A percentile compares a stretch with the other conserved stretches of the same genome.
phyloP scores from a whole-genome alignment of 2,329 filamentous ascomycete genomes.

The Fusarium sp. region DNA sequence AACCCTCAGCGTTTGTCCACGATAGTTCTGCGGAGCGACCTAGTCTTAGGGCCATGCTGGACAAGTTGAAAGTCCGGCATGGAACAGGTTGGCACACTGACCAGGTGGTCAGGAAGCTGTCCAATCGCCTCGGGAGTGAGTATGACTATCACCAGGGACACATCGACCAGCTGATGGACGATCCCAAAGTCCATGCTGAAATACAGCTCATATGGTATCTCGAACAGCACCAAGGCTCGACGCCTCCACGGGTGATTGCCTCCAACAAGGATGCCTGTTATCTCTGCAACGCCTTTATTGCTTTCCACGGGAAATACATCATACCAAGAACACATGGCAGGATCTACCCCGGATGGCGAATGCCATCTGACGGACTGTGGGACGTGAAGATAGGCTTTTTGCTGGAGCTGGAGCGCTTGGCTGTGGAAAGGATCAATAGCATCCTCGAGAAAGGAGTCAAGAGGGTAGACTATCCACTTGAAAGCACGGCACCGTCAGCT shows the following conservation, averaged over 20 bases:
- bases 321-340: slow-evolving; percentile 29
- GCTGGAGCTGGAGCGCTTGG: slow-evolving; percentile 5
- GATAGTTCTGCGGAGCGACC: neutral
- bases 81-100: slow-evolving; percentile 6
- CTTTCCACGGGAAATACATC: slow-evolving; percentile 6
- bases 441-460: neutral
- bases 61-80: slow-evolving; percentile 3
- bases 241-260: slow-evolving; percentile 32
- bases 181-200: slow-evolving; percentile 36
- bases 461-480: neutral
- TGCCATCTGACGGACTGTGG: slow-evolving; percentile 6
- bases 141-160: no score
- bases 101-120: neutral
- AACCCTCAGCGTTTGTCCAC: neutral
- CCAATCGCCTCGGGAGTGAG: neutral
- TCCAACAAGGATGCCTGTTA: slow-evolving; percentile 38
- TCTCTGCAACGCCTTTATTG: slow-evolving; percentile 36
- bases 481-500: neutral
- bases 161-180: neutral
- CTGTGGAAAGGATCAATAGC: neutral
- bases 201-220: slow-evolving; percentile 38
- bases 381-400: slow-evolving; percentile 4
- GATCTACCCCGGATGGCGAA: slow-evolving; percentile 33
- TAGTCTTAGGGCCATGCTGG: neutral
- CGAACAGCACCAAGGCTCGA: neutral